Evolutionary conservation across 2,329 filamentous ascomycete species (phyloP).

Genomic region (Xylaria sp.): DNA sequence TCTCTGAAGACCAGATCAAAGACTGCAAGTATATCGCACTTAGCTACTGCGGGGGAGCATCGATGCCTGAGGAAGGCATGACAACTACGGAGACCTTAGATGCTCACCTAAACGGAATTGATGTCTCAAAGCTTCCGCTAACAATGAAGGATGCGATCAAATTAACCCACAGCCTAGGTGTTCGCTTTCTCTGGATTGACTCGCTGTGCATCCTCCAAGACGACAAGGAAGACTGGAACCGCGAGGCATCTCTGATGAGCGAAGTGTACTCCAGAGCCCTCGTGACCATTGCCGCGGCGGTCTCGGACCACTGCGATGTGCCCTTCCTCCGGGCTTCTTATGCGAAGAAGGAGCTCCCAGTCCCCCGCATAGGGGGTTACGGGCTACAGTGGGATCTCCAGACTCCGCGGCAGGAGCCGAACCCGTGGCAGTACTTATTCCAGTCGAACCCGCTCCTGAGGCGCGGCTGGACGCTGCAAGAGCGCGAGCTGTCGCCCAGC

Average conservation of each 20-base stretch:
- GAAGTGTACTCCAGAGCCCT: background rate
- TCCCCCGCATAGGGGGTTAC: background rate
- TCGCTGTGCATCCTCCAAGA: background rate
- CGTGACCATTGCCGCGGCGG: background rate
- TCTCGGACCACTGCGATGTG: background rate
- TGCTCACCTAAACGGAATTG: background rate
- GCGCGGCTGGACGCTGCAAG: background rate
- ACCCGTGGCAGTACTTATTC: background rate
- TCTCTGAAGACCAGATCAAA: background rate
- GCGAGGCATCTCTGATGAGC: background rate
- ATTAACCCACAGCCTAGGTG: background rate
- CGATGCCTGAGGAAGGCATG: background rate
- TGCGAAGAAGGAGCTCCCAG: background rate
- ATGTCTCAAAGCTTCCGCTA: background rate
- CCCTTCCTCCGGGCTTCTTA: background rate
- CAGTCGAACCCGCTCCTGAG: background rate
- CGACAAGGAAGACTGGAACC: background rate
- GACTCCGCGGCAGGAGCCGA: too few species aligned
- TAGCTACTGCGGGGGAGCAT: background rate
- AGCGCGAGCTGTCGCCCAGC: background rate
- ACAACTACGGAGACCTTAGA: background rate
- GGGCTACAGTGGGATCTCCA: background rate
- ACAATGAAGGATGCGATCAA: background rate
- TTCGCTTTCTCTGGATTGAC: background rate
- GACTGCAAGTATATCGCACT: background rate